Conservation (phyloP, 179 eudicot genomes). For the Vitellaria paradoxa region DNA sequence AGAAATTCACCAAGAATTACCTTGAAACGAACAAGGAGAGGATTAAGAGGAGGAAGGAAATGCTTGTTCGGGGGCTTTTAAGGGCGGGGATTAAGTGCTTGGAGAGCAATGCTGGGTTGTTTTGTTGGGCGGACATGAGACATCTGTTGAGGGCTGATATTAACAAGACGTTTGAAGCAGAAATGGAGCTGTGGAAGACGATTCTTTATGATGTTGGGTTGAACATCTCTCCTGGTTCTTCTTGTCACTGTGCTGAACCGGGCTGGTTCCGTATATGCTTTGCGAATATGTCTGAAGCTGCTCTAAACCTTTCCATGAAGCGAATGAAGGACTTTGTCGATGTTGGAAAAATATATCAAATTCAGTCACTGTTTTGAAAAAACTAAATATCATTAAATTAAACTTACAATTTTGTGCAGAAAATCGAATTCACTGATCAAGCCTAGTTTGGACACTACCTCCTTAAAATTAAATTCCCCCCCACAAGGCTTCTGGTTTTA, state of each 20-base stretch:
- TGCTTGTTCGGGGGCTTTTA: conserved; percentile 34
- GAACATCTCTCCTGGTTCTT: conserved; percentile 48
- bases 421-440: too few species aligned
- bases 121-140: conserved; percentile 49
- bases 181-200: conserved; percentile 39
- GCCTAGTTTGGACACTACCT: too few species aligned
- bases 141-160: conserved; percentile 11
- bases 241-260: conserved; percentile 46
- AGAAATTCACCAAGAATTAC: conserved; percentile 28
- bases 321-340: conserved; percentile 38
- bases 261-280: conserved; percentile 58
- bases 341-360: too few species aligned
- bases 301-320: conserved; percentile 25
- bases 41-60: conserved; percentile 27
- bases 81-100: conserved; percentile 35
- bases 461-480: too few species aligned
- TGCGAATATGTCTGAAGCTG: conserved; percentile 31
- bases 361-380: too few species aligned
- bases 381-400: too few species aligned
- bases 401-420: too few species aligned
- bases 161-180: conserved; percentile 35
- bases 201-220: conserved; percentile 30
- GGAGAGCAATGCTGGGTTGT: conserved; percentile 43
- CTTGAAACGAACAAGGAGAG: conserved; percentile 28
- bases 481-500: too few species aligned